These are phyloP conservation scores for Neonectria hederae DNA, from an alignment of 2,329 filamentous ascomycete species.

Conservation along the genomic window DNA sequence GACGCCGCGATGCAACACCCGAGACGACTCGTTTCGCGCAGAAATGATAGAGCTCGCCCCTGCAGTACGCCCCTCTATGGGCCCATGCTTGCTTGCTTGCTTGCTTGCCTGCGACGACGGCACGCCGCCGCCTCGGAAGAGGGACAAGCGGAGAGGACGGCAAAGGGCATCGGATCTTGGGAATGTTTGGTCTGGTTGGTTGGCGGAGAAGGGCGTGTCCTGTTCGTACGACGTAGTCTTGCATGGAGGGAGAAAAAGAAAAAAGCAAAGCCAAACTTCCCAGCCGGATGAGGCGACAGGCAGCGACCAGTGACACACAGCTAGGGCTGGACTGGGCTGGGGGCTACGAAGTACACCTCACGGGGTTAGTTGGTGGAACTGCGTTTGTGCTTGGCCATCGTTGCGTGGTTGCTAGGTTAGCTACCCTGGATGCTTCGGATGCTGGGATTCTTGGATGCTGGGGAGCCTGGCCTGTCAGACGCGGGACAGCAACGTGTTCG, in stretches of 20 bases:
- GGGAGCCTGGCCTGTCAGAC: conserved; percentile 19
- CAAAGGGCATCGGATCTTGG: no score
- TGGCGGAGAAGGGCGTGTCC: background rate
- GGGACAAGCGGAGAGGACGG: background rate
- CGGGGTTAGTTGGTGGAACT: no score
- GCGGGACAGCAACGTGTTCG: conserved; percentile 13
- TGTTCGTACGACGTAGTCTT: background rate
- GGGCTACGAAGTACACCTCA: background rate
- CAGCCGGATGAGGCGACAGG: background rate
- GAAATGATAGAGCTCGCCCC: conserved; percentile 15
- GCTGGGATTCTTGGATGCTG: background rate
- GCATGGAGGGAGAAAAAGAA: background rate
- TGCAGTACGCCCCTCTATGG: background rate
- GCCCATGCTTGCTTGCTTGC: background rate
- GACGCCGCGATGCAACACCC: background rate
- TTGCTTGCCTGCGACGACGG: no score
- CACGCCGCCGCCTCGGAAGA: background rate
- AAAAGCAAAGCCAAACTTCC: background rate
- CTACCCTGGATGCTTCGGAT: background rate
- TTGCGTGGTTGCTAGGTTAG: no score
- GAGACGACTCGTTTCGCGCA: background rate
- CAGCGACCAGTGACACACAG: background rate
- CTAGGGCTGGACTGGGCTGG: background rate
- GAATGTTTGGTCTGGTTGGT: no score
- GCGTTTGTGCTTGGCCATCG: no score